phyloP scores from a whole-genome alignment of 371 early-diverging fungal species.

The Mortierella sp. region DNA sequence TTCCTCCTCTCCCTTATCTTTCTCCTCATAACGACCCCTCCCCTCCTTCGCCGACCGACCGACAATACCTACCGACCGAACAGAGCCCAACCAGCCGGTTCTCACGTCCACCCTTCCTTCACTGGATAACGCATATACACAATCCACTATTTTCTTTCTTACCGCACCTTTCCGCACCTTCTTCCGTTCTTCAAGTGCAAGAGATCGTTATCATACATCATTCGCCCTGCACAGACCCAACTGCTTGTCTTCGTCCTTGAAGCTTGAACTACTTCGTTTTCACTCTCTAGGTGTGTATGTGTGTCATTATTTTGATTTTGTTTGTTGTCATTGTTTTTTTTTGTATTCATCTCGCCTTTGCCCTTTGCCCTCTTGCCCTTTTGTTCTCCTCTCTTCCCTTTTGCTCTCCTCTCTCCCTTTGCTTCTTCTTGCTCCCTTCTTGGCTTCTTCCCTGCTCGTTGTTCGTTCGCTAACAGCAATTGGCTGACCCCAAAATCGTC shows the following conservation, averaged over 20 bases:
- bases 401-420: neutral
- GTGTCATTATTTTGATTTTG: neutral
- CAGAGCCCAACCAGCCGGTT: conserved; percentile 2
- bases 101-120: conserved; percentile 4
- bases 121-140: neutral
- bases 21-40: conserved; percentile 6
- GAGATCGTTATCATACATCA: neutral
- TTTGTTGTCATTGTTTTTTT: neutral
- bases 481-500: neutral
- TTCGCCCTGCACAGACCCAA: neutral
- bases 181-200: neutral
- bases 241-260: neutral
- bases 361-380: neutral
- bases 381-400: neutral
- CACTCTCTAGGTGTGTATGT: neutral
- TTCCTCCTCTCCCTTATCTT: neutral
- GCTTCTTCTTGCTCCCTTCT: neutral
- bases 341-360: neutral
- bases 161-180: conserved; percentile 3
- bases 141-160: neutral
- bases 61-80: neutral
- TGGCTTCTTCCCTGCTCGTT: neutral
- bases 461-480: conserved; percentile 3
- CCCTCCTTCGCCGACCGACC: neutral
- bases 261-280: neutral